Evolutionary conservation across 2,329 filamentous ascomycete genomes (phyloP), one percentile per base, ranked within the genome.

Genomic region (Penicillium rolfsii): DNA sequence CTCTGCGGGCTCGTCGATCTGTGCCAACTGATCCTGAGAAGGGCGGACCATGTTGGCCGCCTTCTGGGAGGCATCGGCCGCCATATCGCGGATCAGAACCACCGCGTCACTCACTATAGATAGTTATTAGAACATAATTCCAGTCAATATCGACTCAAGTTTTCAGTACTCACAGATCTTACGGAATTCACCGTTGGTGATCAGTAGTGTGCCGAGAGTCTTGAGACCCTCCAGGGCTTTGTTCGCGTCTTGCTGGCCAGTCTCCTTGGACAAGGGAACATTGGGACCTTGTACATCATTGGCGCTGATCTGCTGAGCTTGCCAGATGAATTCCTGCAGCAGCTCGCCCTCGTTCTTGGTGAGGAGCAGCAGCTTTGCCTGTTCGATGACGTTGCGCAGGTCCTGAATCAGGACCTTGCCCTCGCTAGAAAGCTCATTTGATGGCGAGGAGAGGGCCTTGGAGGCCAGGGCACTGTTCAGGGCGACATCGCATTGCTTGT

Each of bases 301-400:
- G 59, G 85, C 80, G 56, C 87, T 86, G 64, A 95, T 88, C 50
- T 90, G 85, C 73, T 92, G 87, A 0, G 93, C 93, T 74, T 97
- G 91, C 90, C 91, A 99, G 78, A 98, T 91, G 78, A 99, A 98
- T 72, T 99, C 93, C 74, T 99, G 95, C 22, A 99, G 81, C 60
- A 98, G 80, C 72, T 99, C 93, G 73, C 93, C 95, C 61, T 97
- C 86, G 74, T 99, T 99, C 85, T 98, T 99, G 80, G 89, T 90
- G 28, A 99, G 83, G 8, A 98, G 81, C 12, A 99, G 84, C 59
- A 88, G 80, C 82, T 97, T 96, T 60, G 94, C 90, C 75, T 95
- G 86, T 71, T 90, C 86, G 49, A 99, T 88, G 55, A 97, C 91
- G 57, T 91, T 83, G 62, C 87, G 87, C 59, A 95, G 80, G 68